Percentiles rank a stretch among this genome's conserved stretches.
Evolutionary conservation across 768 basidiomycete genomes (phyloP).

Genomic region (Clitopilus passeckerianus): DNA sequence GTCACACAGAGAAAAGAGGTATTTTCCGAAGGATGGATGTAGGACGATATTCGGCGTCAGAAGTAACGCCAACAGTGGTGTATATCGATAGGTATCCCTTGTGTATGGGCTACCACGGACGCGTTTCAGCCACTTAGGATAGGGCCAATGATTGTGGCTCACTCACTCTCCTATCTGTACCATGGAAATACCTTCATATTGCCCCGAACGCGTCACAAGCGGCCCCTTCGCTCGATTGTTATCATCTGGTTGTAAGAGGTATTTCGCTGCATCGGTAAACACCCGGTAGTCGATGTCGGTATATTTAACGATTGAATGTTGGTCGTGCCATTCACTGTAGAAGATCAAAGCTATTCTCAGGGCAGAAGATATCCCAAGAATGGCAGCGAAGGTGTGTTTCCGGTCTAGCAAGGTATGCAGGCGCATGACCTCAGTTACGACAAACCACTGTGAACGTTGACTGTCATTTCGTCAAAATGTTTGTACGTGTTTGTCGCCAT

Average conservation of each 20-base stretch:
- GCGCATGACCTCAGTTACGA: not conserved
- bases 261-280: slow-evolving; percentile 86
- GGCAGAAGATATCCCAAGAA: slow-evolving; percentile 49
- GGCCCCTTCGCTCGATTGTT: slow-evolving; percentile 61
- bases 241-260: slow-evolving; percentile 44
- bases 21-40: slow-evolving; percentile 88
- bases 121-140: not conserved
- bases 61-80: slow-evolving; percentile 83
- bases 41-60: slow-evolving; percentile 77
- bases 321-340: slow-evolving; percentile 91
- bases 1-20: slow-evolving; percentile 81
- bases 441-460: not conserved
- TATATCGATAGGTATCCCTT: slow-evolving; percentile 93
- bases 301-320: slow-evolving; percentile 80
- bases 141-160: slow-evolving; percentile 5
- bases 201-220: slow-evolving; percentile 31
- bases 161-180: slow-evolving; percentile 73
- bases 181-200: not conserved
- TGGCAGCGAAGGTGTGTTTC: slow-evolving; percentile 39
- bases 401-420: not conserved
- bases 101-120: slow-evolving; percentile 68
- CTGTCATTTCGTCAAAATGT: not conserved
- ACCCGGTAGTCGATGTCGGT: slow-evolving; percentile 98
- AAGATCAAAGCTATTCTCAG: slow-evolving; percentile 68
- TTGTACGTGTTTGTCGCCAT: not conserved